A percentile compares a stretch with the other conserved stretches of the same genome.
Evolutionary conservation across 495 filamentous ascomycete genomes (phyloP).

Genomic region (Letharia columbiana): DNA sequence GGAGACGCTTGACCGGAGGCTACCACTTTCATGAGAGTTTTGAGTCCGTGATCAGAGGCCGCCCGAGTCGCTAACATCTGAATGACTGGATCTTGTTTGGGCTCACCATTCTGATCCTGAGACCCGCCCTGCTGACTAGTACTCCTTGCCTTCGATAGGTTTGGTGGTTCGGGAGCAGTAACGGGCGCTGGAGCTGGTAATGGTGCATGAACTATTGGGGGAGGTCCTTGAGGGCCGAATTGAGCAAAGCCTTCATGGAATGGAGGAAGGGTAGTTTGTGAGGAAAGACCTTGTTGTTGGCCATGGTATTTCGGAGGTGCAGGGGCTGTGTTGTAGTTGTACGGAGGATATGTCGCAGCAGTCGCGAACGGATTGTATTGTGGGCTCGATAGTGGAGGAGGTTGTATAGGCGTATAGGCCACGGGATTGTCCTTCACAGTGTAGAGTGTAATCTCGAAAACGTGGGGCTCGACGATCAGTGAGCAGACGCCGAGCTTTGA

Average conservation of each 20-base stretch:
- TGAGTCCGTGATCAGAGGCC: constrained; percentile 76
- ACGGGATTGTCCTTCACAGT: constrained; percentile 65
- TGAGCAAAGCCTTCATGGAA: constrained; percentile 24
- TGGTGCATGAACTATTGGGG: constrained; percentile 9
- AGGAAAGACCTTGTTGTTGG: constrained; percentile 1
- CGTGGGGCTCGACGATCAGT: constrained; percentile 82
- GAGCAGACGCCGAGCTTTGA: constrained; percentile 68
- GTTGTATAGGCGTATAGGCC: constrained; percentile 38
- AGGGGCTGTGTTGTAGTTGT: constrained; percentile 27
- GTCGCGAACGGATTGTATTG: constrained; percentile 25
- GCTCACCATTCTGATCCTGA: constrained; percentile 24
- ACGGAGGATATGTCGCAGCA: constrained; percentile 2
- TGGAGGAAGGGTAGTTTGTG: constrained; percentile 22
- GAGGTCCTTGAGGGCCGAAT: constrained; percentile 17
- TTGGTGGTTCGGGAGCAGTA: constrained; percentile 17
- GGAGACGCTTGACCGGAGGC: constrained; percentile 75
- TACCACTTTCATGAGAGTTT: constrained; percentile 92
- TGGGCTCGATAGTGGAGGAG: constrained; percentile 35
- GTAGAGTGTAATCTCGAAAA: constrained; percentile 80
- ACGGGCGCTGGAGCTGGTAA: constrained; percentile 18
- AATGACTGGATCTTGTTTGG: constrained; percentile 84
- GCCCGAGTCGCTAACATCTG: constrained; percentile 84
- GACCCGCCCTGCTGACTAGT: constrained; percentile 5
- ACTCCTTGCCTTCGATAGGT: constrained; percentile 9
- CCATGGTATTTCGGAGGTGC: constrained; percentile 26